These are phyloP conservation scores for Copromyces sp. DNA, from an alignment of 495 filamentous ascomycete species.

Conservation along the genomic window DNA sequence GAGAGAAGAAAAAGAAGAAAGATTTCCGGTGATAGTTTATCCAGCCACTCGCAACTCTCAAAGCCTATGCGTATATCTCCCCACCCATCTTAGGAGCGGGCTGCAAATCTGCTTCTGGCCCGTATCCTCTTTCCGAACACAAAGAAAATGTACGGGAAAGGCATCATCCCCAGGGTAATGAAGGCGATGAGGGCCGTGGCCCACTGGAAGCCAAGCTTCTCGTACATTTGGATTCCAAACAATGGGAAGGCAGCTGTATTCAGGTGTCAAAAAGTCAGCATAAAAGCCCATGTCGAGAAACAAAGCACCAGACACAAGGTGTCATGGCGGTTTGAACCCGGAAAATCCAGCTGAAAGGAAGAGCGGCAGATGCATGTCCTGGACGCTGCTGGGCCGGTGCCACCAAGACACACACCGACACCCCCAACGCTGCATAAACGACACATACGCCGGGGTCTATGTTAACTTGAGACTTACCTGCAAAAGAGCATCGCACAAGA, in stretches of 20 bases:
- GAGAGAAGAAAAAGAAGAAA: neutral
- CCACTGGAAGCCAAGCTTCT: constrained; percentile 61
- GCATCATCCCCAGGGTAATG: constrained; percentile 57
- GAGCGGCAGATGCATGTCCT: constrained; percentile 21
- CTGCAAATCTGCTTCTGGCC: constrained; percentile 37
- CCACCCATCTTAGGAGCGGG: constrained; percentile 7
- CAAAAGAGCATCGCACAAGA: constrained; percentile 74
- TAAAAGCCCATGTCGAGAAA: constrained; percentile 6
- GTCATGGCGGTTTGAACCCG: constrained; percentile 21
- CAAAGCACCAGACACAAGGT: constrained; percentile 36
- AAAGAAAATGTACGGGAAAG: constrained; percentile 64
- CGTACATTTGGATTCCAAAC: constrained; percentile 50
- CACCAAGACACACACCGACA: neutral
- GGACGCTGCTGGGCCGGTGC: neutral
- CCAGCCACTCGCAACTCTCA: neutral
- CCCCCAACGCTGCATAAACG: neutral
- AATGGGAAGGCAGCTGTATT: constrained; percentile 39
- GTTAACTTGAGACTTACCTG: constrained; percentile 50
- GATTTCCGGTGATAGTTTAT: neutral
- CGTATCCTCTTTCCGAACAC: constrained; percentile 49
- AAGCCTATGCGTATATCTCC: neutral
- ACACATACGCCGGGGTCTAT: neutral
- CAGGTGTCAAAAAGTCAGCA: constrained; percentile 5
- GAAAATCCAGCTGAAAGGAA: constrained; percentile 41
- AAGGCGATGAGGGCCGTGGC: constrained; percentile 59